Evolutionary conservation across 257 asterid species (phyloP), one percentile per base, ranked within the genome.

Genomic region (Solanum dulcamara): DNA sequence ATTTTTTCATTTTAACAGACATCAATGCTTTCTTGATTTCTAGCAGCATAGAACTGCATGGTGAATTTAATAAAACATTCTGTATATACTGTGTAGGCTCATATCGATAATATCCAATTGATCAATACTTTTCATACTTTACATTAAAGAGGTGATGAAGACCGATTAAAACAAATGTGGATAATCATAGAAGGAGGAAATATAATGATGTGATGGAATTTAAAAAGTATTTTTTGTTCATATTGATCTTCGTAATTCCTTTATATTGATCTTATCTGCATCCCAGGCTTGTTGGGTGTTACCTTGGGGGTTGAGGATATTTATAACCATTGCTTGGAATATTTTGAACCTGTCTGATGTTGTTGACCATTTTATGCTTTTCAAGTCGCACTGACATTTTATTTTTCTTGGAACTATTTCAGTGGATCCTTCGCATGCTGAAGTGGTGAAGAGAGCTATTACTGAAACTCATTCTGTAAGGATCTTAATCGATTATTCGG

Each of bases 361-460:
- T 60, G 46, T 22, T 26, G 70, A 28, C 42, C 82, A 77, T 44
- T 28, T 77, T 48, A 26, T 46, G 55, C 26, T 46, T 46, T 77
- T 87, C n/a, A n/a, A n/a, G n/a, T n/a, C n/a, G n/a, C n/a, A n/a
- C n/a, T n/a, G n/a, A n/a, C n/a, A n/a, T n/a, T n/a, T n/a, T n/a
- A n/a, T n/a, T n/a, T n/a, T n/a, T n/a, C n/a, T n/a, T n/a, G n/a
- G n/a, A n/a, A n/a, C n/a, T n/a, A n/a, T n/a, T n/a, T n/a, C 90
- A 95, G 99, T 91, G 88, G 86, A 68, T 57, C 88, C 91, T 5
- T 77, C 59, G 6, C 89, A 92, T 83, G 94, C 88, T 14, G 91
- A 93, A 86, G 83, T 88, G 26, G 94, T 96, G 84, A 89, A 89
- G 88, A 91, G 87, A 83, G 96, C 96, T 81, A 85, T 95, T 82